Evolutionary conservation across 179 eudicot genomes (phyloP).

Genomic region (Monotropa hypopitys): DNA sequence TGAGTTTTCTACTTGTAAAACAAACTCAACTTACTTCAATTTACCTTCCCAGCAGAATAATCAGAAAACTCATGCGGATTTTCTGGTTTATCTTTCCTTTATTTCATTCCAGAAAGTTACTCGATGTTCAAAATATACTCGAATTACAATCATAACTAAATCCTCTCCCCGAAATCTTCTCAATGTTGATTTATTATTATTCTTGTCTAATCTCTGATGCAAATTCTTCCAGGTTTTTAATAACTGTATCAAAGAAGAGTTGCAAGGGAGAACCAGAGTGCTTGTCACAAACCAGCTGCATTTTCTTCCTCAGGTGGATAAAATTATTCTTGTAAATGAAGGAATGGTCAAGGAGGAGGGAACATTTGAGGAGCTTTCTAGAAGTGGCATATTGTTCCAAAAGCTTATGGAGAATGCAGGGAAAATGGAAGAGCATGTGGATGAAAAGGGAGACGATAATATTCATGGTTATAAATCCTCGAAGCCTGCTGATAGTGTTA

Average conservation of each 20-base stretch:
- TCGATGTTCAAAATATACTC: not conserved
- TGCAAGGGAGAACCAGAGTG: slow-evolving; percentile 75
- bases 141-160: not conserved
- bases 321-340: slow-evolving; percentile 65
- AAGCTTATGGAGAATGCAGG: slow-evolving; percentile 95
- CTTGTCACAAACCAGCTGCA: slow-evolving; percentile 92
- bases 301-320: slow-evolving; percentile 85
- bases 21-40: too few species aligned
- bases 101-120: not conserved
- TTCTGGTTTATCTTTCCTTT: not conserved
- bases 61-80: not conserved
- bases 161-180: not conserved
- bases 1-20: too few species aligned
- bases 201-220: not conserved
- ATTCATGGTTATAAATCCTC: slow-evolving; percentile 17
- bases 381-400: slow-evolving; percentile 59
- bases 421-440: slow-evolving; percentile 81
- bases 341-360: slow-evolving; percentile 88
- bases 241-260: slow-evolving; percentile 72
- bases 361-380: slow-evolving; percentile 80
- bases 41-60: not conserved
- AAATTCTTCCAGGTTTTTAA: slow-evolving; percentile 62
- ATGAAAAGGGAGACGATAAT: slow-evolving; percentile 36
- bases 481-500: slow-evolving; percentile 38
- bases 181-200: not conserved